These are phyloP conservation scores for Hypocreales sp. DNA, from an alignment of 2,329 filamentous ascomycete genomes.

Conservation along the genomic window DNA sequence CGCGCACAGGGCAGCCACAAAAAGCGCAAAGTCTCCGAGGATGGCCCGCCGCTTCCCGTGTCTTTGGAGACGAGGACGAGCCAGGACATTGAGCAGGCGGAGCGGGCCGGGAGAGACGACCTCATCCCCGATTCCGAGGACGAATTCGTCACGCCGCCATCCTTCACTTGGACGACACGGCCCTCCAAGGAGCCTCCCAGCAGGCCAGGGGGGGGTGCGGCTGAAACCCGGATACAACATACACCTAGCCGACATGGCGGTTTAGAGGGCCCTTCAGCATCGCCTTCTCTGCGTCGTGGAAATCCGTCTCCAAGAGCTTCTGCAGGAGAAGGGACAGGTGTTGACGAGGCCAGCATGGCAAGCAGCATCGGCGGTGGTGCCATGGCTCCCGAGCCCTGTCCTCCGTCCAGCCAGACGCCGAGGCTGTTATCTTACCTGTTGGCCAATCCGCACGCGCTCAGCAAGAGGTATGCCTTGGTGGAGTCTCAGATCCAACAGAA, in stretches of 20 bases:
- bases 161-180: conserved; percentile 5
- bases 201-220: not conserved
- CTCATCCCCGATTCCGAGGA: conserved; percentile 42
- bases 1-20: conserved; percentile 3
- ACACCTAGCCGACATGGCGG: too few relatives aligned
- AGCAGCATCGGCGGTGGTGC: too few relatives aligned
- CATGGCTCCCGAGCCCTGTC: conserved; percentile 1
- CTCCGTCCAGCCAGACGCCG: conserved; percentile 11
- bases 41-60: not conserved
- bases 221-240: too few relatives aligned
- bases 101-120: conserved; percentile 9
- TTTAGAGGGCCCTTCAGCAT: not conserved
- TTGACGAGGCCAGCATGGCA: not conserved
- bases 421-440: conserved; percentile 14
- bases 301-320: not conserved
- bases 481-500: conserved; percentile 29
- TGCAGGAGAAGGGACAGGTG: not conserved
- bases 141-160: conserved; percentile 26
- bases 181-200: not conserved
- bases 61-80: conserved; percentile 4
- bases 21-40: conserved; percentile 5
- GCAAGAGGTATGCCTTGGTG: conserved; percentile 20
- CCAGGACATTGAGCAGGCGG: not conserved
- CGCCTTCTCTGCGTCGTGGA: not conserved
- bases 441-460: conserved; percentile 15